These are phyloP conservation scores for Emergomyces africanus DNA, from an alignment of 2,329 filamentous ascomycete species.

Conservation along the genomic window DNA sequence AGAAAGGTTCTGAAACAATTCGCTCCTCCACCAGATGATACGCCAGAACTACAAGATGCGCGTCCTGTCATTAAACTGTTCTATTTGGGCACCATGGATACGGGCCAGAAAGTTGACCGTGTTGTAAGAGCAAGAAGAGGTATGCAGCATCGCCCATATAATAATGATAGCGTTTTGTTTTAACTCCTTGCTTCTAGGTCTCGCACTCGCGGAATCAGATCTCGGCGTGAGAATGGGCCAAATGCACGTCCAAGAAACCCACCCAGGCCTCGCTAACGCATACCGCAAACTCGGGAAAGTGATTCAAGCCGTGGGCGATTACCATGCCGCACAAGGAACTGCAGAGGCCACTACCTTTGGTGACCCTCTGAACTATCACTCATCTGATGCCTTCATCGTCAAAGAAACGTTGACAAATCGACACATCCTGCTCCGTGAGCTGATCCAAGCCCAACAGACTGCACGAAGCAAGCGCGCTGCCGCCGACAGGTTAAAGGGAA, in stretches of 20 bases:
- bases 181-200: constrained; percentile 41
- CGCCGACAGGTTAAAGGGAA: constrained; percentile 77
- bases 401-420: constrained; percentile 97
- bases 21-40: constrained; percentile 92
- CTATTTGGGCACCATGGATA: constrained; percentile 89
- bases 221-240: constrained; percentile 79
- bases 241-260: constrained; percentile 83
- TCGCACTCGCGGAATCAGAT: constrained; percentile 84
- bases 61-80: constrained; percentile 89
- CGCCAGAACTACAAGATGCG: constrained; percentile 81
- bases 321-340: constrained; percentile 89
- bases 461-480: constrained; percentile 73
- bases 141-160: constrained; percentile 32
- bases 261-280: constrained; percentile 73
- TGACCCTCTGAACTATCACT: constrained; percentile 90
- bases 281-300: constrained; percentile 93
- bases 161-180: background rate
- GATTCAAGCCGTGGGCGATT: constrained; percentile 87
- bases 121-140: constrained; percentile 86
- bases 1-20: constrained; percentile 97
- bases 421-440: constrained; percentile 87
- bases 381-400: constrained; percentile 89
- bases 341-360: constrained; percentile 90
- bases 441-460: constrained; percentile 77
- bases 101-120: constrained; percentile 92